phyloP scores from a whole-genome alignment of 805 yeast species.

The Metschnikowia proteae region DNA sequence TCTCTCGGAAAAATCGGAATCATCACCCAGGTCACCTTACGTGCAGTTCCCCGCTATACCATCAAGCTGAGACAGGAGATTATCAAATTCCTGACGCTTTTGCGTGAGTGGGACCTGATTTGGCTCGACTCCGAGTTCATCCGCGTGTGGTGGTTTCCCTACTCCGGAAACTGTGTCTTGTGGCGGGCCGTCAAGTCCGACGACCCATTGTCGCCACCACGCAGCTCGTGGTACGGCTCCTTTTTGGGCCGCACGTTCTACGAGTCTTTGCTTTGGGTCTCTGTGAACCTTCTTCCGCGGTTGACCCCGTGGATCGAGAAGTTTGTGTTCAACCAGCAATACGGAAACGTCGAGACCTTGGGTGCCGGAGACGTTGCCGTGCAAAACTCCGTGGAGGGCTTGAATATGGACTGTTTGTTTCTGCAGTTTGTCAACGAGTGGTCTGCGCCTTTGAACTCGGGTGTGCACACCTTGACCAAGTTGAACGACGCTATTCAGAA shows the following conservation, averaged over 20 bases:
- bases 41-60: slow-evolving; percentile 81
- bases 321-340: slow-evolving; percentile 82
- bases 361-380: slow-evolving; percentile 64
- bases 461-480: slow-evolving; percentile 65
- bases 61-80: slow-evolving; percentile 79
- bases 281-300: slow-evolving; percentile 68
- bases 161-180: slow-evolving; percentile 74
- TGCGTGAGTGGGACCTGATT: slow-evolving; percentile 68
- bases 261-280: slow-evolving; percentile 72
- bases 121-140: slow-evolving; percentile 92
- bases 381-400: slow-evolving; percentile 77
- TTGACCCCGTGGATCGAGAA: slow-evolving; percentile 82
- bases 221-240: slow-evolving; percentile 84
- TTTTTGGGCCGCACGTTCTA: slow-evolving; percentile 73
- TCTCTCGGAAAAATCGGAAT: slow-evolving; percentile 92
- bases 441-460: slow-evolving; percentile 86
- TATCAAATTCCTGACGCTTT: slow-evolving; percentile 67
- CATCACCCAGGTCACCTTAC: slow-evolving; percentile 77
- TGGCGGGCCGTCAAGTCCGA: slow-evolving; percentile 86
- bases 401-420: slow-evolving; percentile 93
- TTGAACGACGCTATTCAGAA: slow-evolving; percentile 56
- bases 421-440: slow-evolving; percentile 94
- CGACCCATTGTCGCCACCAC: slow-evolving; percentile 59
- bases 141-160: slow-evolving; percentile 98
- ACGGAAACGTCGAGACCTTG: slow-evolving; percentile 67